Conservation (phyloP, 352 stramenopile genomes). For the Phytophthora palmivora region DNA sequence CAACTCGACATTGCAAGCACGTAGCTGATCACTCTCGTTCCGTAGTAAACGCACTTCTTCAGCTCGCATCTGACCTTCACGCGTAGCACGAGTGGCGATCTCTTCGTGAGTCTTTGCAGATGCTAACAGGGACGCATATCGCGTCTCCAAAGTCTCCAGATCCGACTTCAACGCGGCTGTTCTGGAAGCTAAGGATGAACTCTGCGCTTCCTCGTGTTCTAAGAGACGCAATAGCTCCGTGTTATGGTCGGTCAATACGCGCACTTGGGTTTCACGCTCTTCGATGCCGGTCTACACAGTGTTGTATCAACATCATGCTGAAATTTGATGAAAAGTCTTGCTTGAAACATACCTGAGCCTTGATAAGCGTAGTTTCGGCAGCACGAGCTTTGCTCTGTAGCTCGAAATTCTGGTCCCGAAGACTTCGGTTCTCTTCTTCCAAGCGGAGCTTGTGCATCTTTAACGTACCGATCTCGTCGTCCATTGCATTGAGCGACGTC, state of each 20-base stretch:
- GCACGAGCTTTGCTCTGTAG: slow-evolving; percentile 89
- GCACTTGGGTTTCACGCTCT: slow-evolving; percentile 94
- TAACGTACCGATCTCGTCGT: slow-evolving; percentile 75
- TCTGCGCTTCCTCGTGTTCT: slow-evolving; percentile 94
- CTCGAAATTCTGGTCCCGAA: slow-evolving; percentile 95
- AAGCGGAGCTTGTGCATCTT: slow-evolving; percentile 71
- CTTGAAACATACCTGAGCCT: slow-evolving; percentile 57
- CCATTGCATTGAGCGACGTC: slow-evolving; percentile 86
- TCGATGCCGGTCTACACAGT: slow-evolving; percentile 59
- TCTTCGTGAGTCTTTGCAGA: slow-evolving; percentile 95
- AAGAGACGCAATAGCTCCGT: slow-evolving; percentile 94
- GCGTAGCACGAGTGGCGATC: slow-evolving; percentile 85
- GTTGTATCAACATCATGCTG: slow-evolving; percentile 1
- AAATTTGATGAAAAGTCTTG: background rate
- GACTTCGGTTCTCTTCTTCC: slow-evolving; percentile 92
- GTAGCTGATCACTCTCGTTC: slow-evolving; percentile 92
- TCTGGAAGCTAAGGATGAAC: slow-evolving; percentile 60
- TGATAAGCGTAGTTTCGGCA: slow-evolving; percentile 84
- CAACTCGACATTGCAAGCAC: slow-evolving; percentile 92
- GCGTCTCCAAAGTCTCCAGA: slow-evolving; percentile 86
- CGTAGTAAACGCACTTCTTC: slow-evolving; percentile 95
- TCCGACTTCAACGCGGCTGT: slow-evolving; percentile 72
- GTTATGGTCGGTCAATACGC: slow-evolving; percentile 96
- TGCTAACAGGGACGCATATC: slow-evolving; percentile 90
- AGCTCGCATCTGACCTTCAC: slow-evolving; percentile 92